Evolutionary conservation across 1,284 basidiomycete genomes (phyloP).

Genomic region (Ustilago hordei): DNA sequence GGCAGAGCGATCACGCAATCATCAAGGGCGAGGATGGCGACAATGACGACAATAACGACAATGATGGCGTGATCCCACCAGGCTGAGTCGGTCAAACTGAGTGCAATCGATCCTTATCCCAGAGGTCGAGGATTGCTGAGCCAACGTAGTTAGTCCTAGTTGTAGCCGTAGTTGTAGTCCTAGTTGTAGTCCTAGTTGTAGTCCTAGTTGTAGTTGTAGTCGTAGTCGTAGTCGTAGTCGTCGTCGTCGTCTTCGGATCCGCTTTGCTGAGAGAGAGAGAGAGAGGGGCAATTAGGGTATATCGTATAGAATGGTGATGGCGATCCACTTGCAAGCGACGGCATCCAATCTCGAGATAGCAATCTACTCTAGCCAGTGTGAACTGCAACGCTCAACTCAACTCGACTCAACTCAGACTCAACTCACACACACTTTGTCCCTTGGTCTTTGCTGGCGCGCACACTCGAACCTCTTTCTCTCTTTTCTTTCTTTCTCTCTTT

Average conservation of each 20-base stretch:
- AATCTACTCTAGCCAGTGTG: too few species aligned
- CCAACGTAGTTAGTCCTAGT: background rate
- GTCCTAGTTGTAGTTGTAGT: too few species aligned
- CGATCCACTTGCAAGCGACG: background rate
- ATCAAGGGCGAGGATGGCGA: constrained; percentile 14
- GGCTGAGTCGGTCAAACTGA: background rate
- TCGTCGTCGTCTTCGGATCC: too few species aligned
- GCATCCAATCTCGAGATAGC: background rate
- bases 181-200: too few species aligned
- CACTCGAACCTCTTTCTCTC: background rate
- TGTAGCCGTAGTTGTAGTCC: background rate
- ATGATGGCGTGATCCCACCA: background rate
- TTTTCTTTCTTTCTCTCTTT: too few species aligned
- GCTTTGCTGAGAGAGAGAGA: too few species aligned
- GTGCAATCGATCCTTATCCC: too few species aligned
- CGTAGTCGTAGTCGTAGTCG: too few species aligned
- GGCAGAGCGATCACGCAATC: constrained; percentile 2
- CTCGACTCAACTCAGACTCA: constrained; percentile 6
- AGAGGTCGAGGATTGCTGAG: too few species aligned
- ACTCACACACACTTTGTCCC: background rate
- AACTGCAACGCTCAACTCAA: constrained; percentile 5
- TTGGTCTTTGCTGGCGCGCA: background rate
- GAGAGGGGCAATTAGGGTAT: background rate
- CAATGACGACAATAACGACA: constrained; percentile 3
- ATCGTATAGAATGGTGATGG: constrained; percentile 1